phyloP scores from a whole-genome alignment of 2,329 filamentous ascomycete genomes.

The Salinomyces thailandicus region DNA sequence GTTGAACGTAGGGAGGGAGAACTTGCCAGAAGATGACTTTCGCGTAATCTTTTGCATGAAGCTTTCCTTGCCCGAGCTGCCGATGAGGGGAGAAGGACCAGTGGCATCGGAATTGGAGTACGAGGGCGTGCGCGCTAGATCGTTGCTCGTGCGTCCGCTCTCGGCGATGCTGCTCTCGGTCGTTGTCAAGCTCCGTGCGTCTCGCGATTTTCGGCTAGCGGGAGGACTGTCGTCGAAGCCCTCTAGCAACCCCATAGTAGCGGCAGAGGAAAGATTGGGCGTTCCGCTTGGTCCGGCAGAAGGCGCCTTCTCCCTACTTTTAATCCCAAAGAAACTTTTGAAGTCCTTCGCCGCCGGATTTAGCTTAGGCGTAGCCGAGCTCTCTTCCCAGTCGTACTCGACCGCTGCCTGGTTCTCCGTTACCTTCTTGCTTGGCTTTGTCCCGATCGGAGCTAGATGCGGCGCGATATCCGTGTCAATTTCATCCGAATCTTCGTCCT shows the following conservation, averaged over 20 bases:
- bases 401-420: background rate
- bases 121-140: conserved; percentile 21
- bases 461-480: conserved; percentile 34
- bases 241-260: background rate
- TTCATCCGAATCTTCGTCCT: conserved; percentile 39
- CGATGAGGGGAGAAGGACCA: conserved; percentile 24
- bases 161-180: conserved; percentile 22
- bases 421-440: conserved; percentile 29
- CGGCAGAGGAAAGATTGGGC: background rate
- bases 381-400: conserved; percentile 26
- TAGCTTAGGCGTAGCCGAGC: conserved; percentile 47
- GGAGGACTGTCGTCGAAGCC: conserved; percentile 27
- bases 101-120: conserved; percentile 31
- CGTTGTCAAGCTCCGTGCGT: conserved; percentile 31
- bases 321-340: conserved; percentile 53
- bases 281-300: conserved; percentile 2
- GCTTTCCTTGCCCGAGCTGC: conserved; percentile 31
- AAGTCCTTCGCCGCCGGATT: conserved; percentile 89
- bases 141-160: conserved; percentile 14
- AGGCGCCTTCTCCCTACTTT: conserved; percentile 26
- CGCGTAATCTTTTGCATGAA: conserved; percentile 42
- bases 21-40: conserved; percentile 36
- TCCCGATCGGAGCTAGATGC: conserved; percentile 64
- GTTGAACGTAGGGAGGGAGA: conserved; percentile 29
- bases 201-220: conserved; percentile 31